Evolutionary conservation across 2,329 filamentous ascomycete species (phyloP), one percentile per base, ranked within the genome.

Genomic region (Stagonosporopsis tanaceti): DNA sequence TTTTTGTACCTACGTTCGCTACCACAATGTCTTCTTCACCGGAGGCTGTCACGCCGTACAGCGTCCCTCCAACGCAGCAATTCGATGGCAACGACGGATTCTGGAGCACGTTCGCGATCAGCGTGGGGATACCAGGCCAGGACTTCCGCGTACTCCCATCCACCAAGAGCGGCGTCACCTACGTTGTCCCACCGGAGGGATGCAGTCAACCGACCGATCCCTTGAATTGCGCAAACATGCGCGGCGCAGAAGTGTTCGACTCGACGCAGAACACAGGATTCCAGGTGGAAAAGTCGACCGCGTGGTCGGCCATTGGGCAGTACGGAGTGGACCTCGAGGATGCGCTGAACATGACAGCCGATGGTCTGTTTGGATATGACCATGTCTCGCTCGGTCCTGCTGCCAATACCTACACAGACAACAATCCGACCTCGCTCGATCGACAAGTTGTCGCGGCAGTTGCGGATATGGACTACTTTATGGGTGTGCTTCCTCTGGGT

Each of bases 61-160:
- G 67, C 30, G 69, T 76, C 12, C 73, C 69, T 30, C 64, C 70
- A 6, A 72, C 73, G 24, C 59, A 70, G 46, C 53, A 69, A 27
- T 77, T 77, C 59, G 75, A 79, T 35, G 77, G 77, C 46, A 72
- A 76, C 51, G 77, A 79, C 65, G 77, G 78, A 2, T 63, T 56
- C 41, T 80, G 78, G 78, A 78, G 75, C 42, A 76, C 76, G 2
- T 80, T 80, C 62, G 66, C 69, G n/a, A 66, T 79, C 35, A 71
- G 67, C 42, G 73, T 79, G 2, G 78, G 78, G 3, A 75, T 69
- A 32, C 77, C 77, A 25, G 71, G 69, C 25, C 77, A 79, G 53
- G 72, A 77, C 35, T 74, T 76, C 28, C 68, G 72, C n/a, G 68
- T 76, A 7, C 60, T 75, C 27, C 67, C 74, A 6, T 74, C 75